A percentile compares a stretch with the other conserved stretches of the same genome.
phyloP scores from a whole-genome alignment of 257 asterid species.

The Linaria vulgaris region DNA sequence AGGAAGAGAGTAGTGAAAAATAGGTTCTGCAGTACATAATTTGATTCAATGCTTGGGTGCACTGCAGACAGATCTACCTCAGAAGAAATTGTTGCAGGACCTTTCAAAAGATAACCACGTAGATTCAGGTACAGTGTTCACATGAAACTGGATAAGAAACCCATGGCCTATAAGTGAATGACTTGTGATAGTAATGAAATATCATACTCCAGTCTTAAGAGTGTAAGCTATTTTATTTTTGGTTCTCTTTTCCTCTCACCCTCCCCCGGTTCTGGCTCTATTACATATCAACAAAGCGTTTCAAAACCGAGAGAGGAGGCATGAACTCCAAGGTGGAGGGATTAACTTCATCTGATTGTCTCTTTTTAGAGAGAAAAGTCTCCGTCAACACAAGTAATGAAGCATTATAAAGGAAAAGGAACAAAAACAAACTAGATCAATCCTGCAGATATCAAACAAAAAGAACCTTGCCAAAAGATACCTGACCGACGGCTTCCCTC shows the following conservation, averaged over 20 bases:
- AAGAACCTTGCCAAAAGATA: conserved; percentile 26
- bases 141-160: background rate
- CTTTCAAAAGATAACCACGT: background rate
- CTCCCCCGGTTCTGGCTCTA: too few species aligned
- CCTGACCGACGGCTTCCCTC: conserved; percentile 96
- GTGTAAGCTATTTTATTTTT: too few species aligned
- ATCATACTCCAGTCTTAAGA: too few species aligned
- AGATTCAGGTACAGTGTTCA: background rate
- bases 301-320: background rate
- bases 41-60: too few species aligned
- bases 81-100: background rate
- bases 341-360: background rate
- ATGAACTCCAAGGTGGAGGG: background rate
- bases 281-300: background rate
- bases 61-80: too few species aligned
- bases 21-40: too few species aligned
- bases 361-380: background rate
- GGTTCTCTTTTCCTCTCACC: too few species aligned
- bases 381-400: background rate
- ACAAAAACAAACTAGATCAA: background rate
- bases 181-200: background rate
- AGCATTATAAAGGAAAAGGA: background rate
- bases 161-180: background rate
- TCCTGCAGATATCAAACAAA: conserved; percentile 4
- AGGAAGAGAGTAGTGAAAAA: too few species aligned